These are phyloP conservation scores for Eutypa lata DNA, from an alignment of 2,329 filamentous ascomycete genomes.

Conservation along the genomic window DNA sequence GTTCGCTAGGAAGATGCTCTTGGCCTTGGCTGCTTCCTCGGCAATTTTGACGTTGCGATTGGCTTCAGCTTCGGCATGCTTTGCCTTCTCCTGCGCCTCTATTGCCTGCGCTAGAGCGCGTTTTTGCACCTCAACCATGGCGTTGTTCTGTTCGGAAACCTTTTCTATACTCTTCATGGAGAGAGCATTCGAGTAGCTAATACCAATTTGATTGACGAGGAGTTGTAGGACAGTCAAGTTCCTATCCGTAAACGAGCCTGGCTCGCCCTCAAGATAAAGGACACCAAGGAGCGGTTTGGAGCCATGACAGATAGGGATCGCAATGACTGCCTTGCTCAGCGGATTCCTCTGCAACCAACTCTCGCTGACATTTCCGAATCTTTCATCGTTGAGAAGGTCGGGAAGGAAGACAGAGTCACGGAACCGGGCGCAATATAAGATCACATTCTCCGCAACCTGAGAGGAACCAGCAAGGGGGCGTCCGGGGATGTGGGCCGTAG, in stretches of 20 bases:
- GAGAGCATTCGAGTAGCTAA: slow-evolving; percentile 66
- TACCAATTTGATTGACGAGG: slow-evolving; percentile 75
- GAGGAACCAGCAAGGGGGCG: slow-evolving; percentile 63
- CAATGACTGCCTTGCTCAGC: slow-evolving; percentile 70
- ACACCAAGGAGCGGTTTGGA: slow-evolving; percentile 68
- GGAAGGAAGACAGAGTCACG: slow-evolving; percentile 71
- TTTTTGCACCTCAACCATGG: slow-evolving; percentile 76
- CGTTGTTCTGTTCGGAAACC: slow-evolving; percentile 73
- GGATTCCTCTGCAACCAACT: slow-evolving; percentile 67
- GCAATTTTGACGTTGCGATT: slow-evolving; percentile 77
- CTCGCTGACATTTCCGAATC: slow-evolving; percentile 72
- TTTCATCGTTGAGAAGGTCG: slow-evolving; percentile 71
- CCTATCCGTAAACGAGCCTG: slow-evolving; percentile 74
- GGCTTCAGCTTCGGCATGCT: slow-evolving; percentile 71
- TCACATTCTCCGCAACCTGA: slow-evolving; percentile 71
- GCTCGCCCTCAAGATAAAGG: slow-evolving; percentile 71
- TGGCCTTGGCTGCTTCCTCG: slow-evolving; percentile 79
- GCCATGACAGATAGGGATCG: slow-evolving; percentile 75
- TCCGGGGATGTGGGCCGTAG: slow-evolving; percentile 63
- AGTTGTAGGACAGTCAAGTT: slow-evolving; percentile 65
- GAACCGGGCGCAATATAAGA: slow-evolving; percentile 74
- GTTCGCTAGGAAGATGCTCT: slow-evolving; percentile 76
- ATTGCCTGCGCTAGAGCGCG: slow-evolving; percentile 68
- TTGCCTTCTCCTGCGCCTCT: slow-evolving; percentile 72
- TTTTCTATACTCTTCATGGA: slow-evolving; percentile 71